A percentile compares a stretch with the other conserved stretches of the same genome.
Conservation (phyloP, 306 rosid genomes). For the Lathyrus aphaca region DNA sequence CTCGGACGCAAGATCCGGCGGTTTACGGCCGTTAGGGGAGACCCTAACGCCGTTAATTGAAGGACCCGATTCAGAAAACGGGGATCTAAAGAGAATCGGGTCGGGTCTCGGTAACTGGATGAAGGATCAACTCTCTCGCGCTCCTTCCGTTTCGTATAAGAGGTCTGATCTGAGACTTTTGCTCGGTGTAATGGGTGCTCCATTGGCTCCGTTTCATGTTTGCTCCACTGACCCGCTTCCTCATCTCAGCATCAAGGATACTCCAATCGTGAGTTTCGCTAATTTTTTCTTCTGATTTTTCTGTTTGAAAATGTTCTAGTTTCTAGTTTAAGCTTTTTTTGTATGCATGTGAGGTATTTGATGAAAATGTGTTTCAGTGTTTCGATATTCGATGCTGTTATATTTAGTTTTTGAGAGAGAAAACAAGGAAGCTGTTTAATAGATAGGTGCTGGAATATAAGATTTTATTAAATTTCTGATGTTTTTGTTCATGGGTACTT, state of each 20-base stretch:
- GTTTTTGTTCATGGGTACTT: constrained; percentile 7
- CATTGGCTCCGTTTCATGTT: constrained; percentile 88
- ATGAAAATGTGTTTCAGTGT: not conserved
- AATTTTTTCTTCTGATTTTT: not conserved
- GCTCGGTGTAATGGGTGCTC: constrained; percentile 95
- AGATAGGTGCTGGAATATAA: not conserved
- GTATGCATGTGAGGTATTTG: constrained; percentile 8
- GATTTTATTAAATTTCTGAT: not conserved
- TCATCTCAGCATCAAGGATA: constrained; percentile 88
- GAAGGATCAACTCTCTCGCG: constrained; percentile 80
- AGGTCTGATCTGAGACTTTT: constrained; percentile 95
- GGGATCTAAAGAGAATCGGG: constrained; percentile 69
- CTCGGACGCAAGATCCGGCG: constrained; percentile 73
- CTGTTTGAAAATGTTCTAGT: constrained; percentile 5
- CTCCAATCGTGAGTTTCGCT: constrained; percentile 75
- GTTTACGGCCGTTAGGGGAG: constrained; percentile 79
- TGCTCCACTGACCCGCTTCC: constrained; percentile 80
- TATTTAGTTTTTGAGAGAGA: not conserved
- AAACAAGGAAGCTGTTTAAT: not conserved
- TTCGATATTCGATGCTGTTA: not conserved
- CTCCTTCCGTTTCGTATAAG: constrained; percentile 65
- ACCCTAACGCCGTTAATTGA: constrained; percentile 74
- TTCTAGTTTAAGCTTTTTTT: constrained; percentile 16
- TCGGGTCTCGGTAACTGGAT: constrained; percentile 91
- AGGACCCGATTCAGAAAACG: constrained; percentile 86